Percentiles rank a stretch among this genome's conserved stretches.
phyloP scores from a whole-genome alignment of 2,329 filamentous ascomycete species.

The Triangularia setosa region DNA sequence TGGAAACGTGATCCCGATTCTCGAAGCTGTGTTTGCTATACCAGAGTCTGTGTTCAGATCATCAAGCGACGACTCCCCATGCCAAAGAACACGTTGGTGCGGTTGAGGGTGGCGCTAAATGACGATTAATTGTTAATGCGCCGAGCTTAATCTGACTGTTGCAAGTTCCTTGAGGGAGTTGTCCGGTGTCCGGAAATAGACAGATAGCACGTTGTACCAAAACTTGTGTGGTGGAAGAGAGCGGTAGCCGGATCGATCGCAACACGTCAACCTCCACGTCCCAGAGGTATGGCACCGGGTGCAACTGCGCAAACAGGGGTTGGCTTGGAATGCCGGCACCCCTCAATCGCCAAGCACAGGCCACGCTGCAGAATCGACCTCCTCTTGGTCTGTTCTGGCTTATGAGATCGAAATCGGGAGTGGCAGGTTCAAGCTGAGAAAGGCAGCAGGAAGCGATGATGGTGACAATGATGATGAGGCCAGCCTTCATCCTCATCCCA shows the following conservation, averaged over 20 bases:
- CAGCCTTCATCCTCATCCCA: background rate
- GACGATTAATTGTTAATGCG: background rate
- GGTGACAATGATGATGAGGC: background rate
- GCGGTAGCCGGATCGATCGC: background rate
- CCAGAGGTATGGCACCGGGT: background rate
- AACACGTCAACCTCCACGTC: background rate
- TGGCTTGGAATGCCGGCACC: background rate
- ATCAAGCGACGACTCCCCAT: background rate
- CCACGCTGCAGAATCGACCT: background rate
- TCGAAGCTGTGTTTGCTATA: background rate
- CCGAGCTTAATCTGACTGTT: background rate
- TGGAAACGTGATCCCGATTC: constrained; percentile 16
- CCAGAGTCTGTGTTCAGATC: background rate
- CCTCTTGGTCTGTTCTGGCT: background rate
- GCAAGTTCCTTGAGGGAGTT: background rate
- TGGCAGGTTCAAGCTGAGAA: background rate
- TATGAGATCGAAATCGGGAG: background rate
- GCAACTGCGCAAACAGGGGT: background rate
- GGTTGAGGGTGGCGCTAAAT: background rate
- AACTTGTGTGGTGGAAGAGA: background rate
- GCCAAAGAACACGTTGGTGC: background rate
- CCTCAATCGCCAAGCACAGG: background rate
- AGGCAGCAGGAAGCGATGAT: background rate
- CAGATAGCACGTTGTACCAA: background rate
- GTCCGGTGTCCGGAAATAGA: background rate